phyloP scores from a whole-genome alignment of 768 basidiomycete species.

The Podaxis sp. region DNA sequence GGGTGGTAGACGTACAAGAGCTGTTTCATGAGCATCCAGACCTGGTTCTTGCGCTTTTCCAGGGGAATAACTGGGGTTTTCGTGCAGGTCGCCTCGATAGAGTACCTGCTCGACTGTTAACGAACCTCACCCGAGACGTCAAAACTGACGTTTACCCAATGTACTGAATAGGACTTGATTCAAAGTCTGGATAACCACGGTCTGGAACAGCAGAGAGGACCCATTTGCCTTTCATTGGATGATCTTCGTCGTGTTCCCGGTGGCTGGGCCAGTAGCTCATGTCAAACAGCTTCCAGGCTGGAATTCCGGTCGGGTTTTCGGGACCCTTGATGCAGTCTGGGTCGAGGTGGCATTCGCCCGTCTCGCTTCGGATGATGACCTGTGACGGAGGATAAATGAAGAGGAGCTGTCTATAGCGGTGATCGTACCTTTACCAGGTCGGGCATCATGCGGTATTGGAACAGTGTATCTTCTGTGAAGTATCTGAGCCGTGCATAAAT shows the following conservation, averaged over 20 bases:
- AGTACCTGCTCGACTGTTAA: slow-evolving; percentile 23
- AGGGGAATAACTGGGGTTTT: slow-evolving; percentile 23
- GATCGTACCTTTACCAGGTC: slow-evolving; percentile 28
- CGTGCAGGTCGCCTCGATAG: slow-evolving; percentile 28
- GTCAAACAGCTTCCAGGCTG: slow-evolving; percentile 35
- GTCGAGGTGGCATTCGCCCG: slow-evolving; percentile 25
- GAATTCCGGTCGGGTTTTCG: slow-evolving; percentile 30
- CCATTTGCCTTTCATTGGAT: slow-evolving; percentile 28
- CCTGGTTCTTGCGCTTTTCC: too few relatives aligned
- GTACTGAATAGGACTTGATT: slow-evolving; percentile 21
- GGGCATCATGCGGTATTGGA: slow-evolving; percentile 30
- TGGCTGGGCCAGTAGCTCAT: slow-evolving; percentile 24
- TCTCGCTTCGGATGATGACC: slow-evolving; percentile 26
- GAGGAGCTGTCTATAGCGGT: neutral
- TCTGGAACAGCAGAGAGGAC: slow-evolving; percentile 31
- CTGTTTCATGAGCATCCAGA: too few relatives aligned
- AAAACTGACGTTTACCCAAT: slow-evolving; percentile 19
- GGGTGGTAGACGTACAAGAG: too few relatives aligned
- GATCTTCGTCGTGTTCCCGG: neutral
- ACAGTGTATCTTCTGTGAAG: slow-evolving; percentile 21
- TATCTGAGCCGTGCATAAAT: neutral
- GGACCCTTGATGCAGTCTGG: slow-evolving; percentile 25
- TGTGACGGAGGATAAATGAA: slow-evolving; percentile 11
- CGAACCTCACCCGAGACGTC: slow-evolving; percentile 10
- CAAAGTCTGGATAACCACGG: slow-evolving; percentile 12